phyloP scores from a whole-genome alignment of 345 rosid species.

The Schrenkiella parvula region DNA sequence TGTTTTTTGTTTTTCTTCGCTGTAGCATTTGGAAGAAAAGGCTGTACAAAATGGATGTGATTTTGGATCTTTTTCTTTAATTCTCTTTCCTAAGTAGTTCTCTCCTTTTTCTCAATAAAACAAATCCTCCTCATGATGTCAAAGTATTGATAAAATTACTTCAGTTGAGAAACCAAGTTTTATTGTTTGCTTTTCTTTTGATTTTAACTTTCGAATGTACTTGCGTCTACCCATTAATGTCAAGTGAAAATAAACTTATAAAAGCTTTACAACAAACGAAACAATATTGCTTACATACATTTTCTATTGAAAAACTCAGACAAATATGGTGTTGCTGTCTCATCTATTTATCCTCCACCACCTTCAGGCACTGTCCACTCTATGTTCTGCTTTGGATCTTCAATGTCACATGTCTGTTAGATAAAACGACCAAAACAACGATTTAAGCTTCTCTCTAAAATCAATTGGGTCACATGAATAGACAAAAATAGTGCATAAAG shows the following conservation, averaged over 20 bases:
- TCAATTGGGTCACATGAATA: neutral
- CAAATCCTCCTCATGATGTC: neutral
- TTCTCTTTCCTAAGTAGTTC: neutral
- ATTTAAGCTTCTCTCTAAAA: neutral
- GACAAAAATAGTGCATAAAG: neutral
- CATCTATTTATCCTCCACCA: slow-evolving; percentile 52
- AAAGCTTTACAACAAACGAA: neutral
- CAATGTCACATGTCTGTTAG: slow-evolving; percentile 63
- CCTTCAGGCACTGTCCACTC: slow-evolving; percentile 95
- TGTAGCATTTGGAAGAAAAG: slow-evolving; percentile 5
- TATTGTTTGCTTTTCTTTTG: no score
- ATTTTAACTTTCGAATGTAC: neutral
- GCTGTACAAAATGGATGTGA: slow-evolving; percentile 7
- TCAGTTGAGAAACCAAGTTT: neutral
- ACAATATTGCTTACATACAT: neutral
- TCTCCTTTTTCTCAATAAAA: neutral
- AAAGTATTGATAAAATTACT: neutral
- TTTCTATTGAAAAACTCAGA: no score
- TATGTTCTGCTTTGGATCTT: slow-evolving; percentile 89
- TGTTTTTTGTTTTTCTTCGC: neutral
- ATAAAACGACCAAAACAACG: neutral
- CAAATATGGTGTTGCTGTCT: neutral
- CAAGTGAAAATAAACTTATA: neutral
- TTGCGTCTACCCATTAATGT: neutral
- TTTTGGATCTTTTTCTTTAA: neutral